phyloP scores from a whole-genome alignment of 495 filamentous ascomycete species.

The Penicillium macrosclerotiorum region DNA sequence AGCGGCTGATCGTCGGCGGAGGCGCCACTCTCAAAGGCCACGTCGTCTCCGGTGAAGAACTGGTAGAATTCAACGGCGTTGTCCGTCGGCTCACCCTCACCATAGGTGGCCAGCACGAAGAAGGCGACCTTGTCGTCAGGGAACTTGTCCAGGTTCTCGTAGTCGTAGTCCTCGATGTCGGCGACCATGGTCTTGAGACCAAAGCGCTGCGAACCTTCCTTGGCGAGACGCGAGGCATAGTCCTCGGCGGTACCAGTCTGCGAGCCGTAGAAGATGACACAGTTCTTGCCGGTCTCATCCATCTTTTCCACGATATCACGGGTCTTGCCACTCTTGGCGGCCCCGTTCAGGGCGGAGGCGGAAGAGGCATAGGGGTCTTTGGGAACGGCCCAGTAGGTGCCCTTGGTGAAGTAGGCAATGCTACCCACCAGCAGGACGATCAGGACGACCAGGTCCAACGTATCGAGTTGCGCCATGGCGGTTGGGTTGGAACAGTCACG shows the following conservation, averaged over 20 bases:
- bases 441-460: constrained; percentile 89
- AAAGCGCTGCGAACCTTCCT: constrained; percentile 94
- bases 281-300: constrained; percentile 94
- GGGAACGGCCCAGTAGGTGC: constrained; percentile 76
- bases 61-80: constrained; percentile 99
- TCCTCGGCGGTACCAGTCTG: constrained; percentile 99
- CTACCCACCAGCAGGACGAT: constrained; percentile 79
- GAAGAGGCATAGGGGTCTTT: constrained; percentile 85
- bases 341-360: constrained; percentile 64
- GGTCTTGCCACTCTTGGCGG: constrained; percentile 77
- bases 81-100: constrained; percentile 97
- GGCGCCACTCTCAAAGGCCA: constrained; percentile 72
- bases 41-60: constrained; percentile 80
- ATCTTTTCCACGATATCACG: constrained; percentile 93
- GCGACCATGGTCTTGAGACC: constrained; percentile 98
- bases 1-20: constrained; percentile 68
- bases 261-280: constrained; percentile 96
- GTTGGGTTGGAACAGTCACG: neutral
- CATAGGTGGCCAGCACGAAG: constrained; percentile 96
- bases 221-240: constrained; percentile 94
- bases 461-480: constrained; percentile 93
- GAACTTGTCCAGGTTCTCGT: constrained; percentile 86
- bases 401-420: constrained; percentile 95
- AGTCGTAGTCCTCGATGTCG: constrained; percentile 97
- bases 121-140: constrained; percentile 87